phyloP scores from a whole-genome alignment of 208 protist species.

The Wallacemonas sp. region DNA sequence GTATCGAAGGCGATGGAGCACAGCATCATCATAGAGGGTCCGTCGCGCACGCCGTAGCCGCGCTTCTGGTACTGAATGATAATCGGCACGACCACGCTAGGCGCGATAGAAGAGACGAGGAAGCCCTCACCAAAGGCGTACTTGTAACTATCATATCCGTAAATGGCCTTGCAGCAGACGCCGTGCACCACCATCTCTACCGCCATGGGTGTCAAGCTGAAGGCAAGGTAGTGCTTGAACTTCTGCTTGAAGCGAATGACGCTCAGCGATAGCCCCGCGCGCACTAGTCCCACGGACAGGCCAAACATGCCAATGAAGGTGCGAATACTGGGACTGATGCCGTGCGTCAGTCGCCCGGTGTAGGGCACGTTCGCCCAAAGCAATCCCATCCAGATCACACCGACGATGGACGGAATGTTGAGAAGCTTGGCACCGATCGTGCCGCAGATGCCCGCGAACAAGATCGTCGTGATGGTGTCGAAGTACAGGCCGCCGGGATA shows the following conservation, averaged over 20 bases:
- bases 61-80: constrained; percentile 46
- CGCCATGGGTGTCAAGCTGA: constrained; percentile 39
- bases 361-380: constrained; percentile 60
- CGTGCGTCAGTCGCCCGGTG: constrained; percentile 35
- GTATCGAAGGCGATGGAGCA: constrained; percentile 45
- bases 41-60: constrained; percentile 47
- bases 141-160: constrained; percentile 37
- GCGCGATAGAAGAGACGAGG: constrained; percentile 43
- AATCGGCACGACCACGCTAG: constrained; percentile 41
- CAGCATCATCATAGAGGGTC: constrained; percentile 59
- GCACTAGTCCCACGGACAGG: constrained; percentile 45
- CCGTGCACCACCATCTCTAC: constrained; percentile 46
- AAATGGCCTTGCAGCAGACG: constrained; percentile 38
- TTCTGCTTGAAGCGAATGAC: constrained; percentile 47
- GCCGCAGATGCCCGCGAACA: constrained; percentile 45
- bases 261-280: constrained; percentile 56
- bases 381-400: constrained; percentile 47
- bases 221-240: constrained; percentile 40
- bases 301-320: constrained; percentile 38
- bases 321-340: constrained; percentile 34
- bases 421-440: constrained; percentile 30
- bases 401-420: constrained; percentile 41
- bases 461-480: constrained; percentile 42
- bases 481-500: constrained; percentile 58
- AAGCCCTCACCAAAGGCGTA: constrained; percentile 53